These are phyloP conservation scores for Penicillium hesseltinei DNA, from an alignment of 2,329 filamentous ascomycete species.

Conservation along the genomic window DNA sequence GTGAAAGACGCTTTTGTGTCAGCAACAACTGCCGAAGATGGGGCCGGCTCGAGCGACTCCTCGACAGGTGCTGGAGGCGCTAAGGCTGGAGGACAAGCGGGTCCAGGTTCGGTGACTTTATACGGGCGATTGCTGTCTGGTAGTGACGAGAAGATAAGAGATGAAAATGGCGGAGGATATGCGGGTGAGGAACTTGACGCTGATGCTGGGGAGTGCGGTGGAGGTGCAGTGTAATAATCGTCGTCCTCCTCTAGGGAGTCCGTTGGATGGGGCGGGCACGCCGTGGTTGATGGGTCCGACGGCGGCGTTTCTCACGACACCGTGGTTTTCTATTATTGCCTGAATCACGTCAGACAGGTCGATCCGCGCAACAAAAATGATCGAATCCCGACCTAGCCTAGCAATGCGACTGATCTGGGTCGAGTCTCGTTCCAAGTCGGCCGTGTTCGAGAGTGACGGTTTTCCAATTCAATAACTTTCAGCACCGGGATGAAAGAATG, in stretches of 20 bases:
- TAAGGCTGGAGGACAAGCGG: conserved; percentile 50
- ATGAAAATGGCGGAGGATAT: conserved; percentile 62
- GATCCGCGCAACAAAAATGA: not conserved
- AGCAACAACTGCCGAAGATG: conserved; percentile 54
- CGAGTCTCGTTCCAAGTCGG: not conserved
- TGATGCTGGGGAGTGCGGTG: conserved; percentile 42
- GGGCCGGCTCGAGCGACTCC: conserved; percentile 46
- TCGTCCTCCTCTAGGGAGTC: conserved; percentile 43
- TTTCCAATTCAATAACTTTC: not conserved
- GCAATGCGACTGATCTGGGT: conserved; percentile 1
- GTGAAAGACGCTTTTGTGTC: conserved; percentile 84
- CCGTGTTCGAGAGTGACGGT: not conserved
- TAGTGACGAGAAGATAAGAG: conserved; percentile 57
- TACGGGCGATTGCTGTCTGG: conserved; percentile 39
- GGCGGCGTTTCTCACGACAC: conserved; percentile 32
- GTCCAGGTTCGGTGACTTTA: conserved; percentile 48
- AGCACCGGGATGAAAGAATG: not conserved
- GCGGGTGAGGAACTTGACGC: conserved; percentile 53
- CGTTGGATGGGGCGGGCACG: conserved; percentile 40
- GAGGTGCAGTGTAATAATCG: conserved; percentile 41
- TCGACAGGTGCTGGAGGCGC: conserved; percentile 53
- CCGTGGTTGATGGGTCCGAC: conserved; percentile 42
- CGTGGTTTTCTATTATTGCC: conserved; percentile 21
- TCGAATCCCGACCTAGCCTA: not conserved
- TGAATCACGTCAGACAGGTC: conserved; percentile 2